These are phyloP conservation scores for Fraxinus sp. DNA, from an alignment of 305 asterid genomes.

Conservation along the genomic window DNA sequence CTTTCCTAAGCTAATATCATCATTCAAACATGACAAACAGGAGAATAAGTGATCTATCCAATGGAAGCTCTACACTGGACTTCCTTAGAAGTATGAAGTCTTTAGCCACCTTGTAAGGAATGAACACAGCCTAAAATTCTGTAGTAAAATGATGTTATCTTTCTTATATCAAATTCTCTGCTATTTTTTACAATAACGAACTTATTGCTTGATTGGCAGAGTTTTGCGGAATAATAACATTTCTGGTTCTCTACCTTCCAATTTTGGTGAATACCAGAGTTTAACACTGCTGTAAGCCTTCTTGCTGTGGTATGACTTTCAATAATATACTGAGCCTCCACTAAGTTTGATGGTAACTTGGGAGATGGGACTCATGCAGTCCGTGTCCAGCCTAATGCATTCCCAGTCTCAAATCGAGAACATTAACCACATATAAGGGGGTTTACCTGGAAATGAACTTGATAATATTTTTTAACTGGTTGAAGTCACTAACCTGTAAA, in stretches of 20 bases:
- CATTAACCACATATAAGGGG: neutral
- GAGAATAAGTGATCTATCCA: constrained; percentile 77
- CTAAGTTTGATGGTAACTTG: neutral
- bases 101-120: constrained; percentile 61
- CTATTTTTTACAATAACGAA: neutral
- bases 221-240: constrained; percentile 73
- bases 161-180: neutral
- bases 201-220: constrained; percentile 35
- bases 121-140: constrained; percentile 4
- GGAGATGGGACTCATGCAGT: neutral
- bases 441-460: neutral
- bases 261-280: constrained; percentile 41
- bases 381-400: neutral
- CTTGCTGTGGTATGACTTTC: neutral
- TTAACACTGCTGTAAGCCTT: constrained; percentile 59
- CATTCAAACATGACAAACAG: constrained; percentile 33
- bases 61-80: constrained; percentile 71
- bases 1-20: constrained; percentile 17
- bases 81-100: constrained; percentile 54
- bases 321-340: neutral
- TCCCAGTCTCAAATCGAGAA: neutral
- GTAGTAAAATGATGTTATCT: neutral
- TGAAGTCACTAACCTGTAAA: neutral
- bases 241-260: constrained; percentile 67
- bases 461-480: neutral